These are phyloP conservation scores for Cucurbita pepo DNA, from an alignment of 306 rosid species.

Conservation along the genomic window DNA sequence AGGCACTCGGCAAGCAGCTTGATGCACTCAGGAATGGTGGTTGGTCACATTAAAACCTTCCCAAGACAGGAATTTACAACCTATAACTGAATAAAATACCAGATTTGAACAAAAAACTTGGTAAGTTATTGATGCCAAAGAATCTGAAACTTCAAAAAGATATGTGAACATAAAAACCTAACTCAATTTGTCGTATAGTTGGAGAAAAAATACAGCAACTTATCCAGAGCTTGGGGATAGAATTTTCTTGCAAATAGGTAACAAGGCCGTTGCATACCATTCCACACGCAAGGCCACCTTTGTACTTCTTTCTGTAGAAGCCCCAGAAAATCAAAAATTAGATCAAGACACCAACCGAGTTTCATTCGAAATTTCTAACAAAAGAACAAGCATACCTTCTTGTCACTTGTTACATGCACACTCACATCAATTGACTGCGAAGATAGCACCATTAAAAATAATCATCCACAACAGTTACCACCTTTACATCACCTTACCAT, in stretches of 20 bases:
- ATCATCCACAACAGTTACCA: neutral
- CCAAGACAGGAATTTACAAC: slow-evolving; percentile 4
- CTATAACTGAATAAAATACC: slow-evolving; percentile 28
- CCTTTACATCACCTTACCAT: neutral
- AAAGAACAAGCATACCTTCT: slow-evolving; percentile 34
- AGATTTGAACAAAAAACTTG: slow-evolving; percentile 26
- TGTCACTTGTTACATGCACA: slow-evolving; percentile 81
- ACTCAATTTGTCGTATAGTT: slow-evolving; percentile 65
- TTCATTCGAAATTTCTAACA: neutral
- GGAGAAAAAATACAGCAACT: slow-evolving; percentile 52
- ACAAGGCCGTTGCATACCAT: slow-evolving; percentile 72
- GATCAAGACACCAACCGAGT: neutral
- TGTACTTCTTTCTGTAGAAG: slow-evolving; percentile 67
- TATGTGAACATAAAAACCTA: slow-evolving; percentile 15
- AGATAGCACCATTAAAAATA: slow-evolving; percentile 10
- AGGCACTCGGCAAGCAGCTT: slow-evolving; percentile 11
- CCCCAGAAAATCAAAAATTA: slow-evolving; percentile 2
- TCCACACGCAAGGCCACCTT: slow-evolving; percentile 96
- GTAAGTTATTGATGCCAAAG: slow-evolving; percentile 58
- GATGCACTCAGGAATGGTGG: slow-evolving; percentile 26
- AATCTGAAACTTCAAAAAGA: slow-evolving; percentile 20
- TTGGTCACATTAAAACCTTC: slow-evolving; percentile 42
- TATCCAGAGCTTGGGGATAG: slow-evolving; percentile 56
- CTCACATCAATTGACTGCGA: slow-evolving; percentile 89
- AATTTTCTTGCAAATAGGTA: slow-evolving; percentile 95